phyloP scores from a whole-genome alignment of 371 early-diverging fungal species.

The Mortierella sp. region DNA sequence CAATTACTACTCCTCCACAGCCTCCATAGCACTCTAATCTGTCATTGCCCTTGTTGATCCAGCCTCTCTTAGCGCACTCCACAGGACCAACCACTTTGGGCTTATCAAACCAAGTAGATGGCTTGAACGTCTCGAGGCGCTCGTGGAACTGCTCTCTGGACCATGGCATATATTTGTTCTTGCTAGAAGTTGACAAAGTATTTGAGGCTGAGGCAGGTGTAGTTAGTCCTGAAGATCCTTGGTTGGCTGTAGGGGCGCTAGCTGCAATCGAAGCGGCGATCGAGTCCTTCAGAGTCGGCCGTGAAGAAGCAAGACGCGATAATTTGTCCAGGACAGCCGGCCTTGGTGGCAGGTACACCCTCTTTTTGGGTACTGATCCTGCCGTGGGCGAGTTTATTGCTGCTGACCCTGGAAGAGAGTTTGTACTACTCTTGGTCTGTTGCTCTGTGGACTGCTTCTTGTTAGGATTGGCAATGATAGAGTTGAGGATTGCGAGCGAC shows the following conservation, averaged over 20 bases:
- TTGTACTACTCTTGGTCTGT: neutral
- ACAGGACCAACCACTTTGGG: conserved; percentile 57
- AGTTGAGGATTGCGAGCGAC: conserved; percentile 52
- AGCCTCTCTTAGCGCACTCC: conserved; percentile 59
- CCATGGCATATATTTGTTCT: conserved; percentile 48
- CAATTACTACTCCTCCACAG: conserved; percentile 48
- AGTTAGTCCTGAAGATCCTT: neutral
- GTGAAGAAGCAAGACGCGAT: conserved; percentile 19
- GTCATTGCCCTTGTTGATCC: conserved; percentile 57
- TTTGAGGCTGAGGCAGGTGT: neutral
- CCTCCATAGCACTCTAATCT: conserved; percentile 57
- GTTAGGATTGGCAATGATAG: conserved; percentile 40
- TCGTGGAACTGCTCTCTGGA: conserved; percentile 53
- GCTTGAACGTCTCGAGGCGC: conserved; percentile 57
- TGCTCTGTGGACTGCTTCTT: conserved; percentile 25
- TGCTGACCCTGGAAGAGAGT: neutral
- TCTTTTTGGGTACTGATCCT: conserved; percentile 1
- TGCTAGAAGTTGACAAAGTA: neutral
- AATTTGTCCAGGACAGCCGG: conserved; percentile 51
- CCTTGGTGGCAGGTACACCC: conserved; percentile 37
- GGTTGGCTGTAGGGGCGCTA: conserved; percentile 19
- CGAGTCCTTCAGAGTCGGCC: conserved; percentile 47
- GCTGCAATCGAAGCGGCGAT: conserved; percentile 55
- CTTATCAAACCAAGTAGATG: conserved; percentile 60
- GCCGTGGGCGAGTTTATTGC: neutral